Base-by-base conservation (phyloP, 2,329 filamentous ascomycete genomes). In the Alternaria viburni region DNA sequence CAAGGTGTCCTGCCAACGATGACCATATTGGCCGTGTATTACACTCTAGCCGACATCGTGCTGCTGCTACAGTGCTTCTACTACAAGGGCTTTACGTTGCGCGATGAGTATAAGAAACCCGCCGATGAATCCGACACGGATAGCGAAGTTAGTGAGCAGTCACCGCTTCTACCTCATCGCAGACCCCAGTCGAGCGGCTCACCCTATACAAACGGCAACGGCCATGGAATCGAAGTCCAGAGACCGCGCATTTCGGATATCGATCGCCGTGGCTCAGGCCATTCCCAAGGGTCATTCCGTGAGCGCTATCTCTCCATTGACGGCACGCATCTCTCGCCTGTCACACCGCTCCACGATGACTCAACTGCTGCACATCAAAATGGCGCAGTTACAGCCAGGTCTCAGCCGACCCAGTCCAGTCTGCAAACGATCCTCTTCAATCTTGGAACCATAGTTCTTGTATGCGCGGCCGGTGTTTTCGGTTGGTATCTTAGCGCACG, bases 1-100 rank as follows among this genome's bases (percentile, higher is more conserved):
- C 95, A 98, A 79, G 91, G 92, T 59, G 95, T 99, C 7, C 81
- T 98, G 57, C 94, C 96, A 1, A 99, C 95, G 0, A 97, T 98
- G 93, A 90, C 93, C 66, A 97, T 97, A 57, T 85, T 97, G n/a
- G 94, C 94, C 12, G 87, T 97, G 15, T 97, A 97, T 80, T 97
- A 98, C 78, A 96, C 94, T 15, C 86, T 97, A 41, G 93, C 93
- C 64, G 95, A 98, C 76, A 87, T 97, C 45, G 93, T 98, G 2
- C 85, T 99, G 2, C 84, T 98, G 0, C 86, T 85, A 1, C 96
- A 99, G 81, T 97, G 93, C 80, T 97, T 98, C 83, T 98, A 97
- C 83, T 99, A 99, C 80, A 89, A 92, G 56, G 94, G 94, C 4
- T 96, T 97, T 68, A 81, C 78, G 1, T 66, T 83, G 13, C 73